Evolutionary conservation across 345 rosid species (phyloP).

Genomic region (Lepidium didymum): DNA sequence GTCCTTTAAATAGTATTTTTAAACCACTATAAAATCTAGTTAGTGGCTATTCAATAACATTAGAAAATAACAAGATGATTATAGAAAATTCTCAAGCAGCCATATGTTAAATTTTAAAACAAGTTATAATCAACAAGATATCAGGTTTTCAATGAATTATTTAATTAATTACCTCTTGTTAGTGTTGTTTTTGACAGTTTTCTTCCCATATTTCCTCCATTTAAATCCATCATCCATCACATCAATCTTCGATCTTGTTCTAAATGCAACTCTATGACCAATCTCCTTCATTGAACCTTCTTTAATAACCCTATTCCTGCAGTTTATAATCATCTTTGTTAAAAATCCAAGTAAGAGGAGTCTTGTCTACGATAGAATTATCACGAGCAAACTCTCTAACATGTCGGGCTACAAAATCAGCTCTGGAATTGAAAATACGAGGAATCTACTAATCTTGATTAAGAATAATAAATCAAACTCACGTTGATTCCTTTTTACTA

Average conservation of each 20-base stretch:
- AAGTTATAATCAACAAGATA: background rate
- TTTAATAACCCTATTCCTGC: slow-evolving; percentile 23
- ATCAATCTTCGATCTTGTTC: slow-evolving; percentile 71
- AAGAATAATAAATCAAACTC: slow-evolving; percentile 26
- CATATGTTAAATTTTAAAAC: background rate
- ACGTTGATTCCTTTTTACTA: slow-evolving; percentile 33
- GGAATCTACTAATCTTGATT: background rate
- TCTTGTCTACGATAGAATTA: too few relatives aligned
- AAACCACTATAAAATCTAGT: slow-evolving; percentile 5
- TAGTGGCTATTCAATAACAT: slow-evolving; percentile 14
- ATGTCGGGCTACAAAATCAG: too few relatives aligned
- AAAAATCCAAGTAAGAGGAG: too few relatives aligned
- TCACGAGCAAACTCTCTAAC: too few relatives aligned
- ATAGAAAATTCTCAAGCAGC: slow-evolving; percentile 1
- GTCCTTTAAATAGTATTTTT: slow-evolving; percentile 17
- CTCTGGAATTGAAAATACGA: too few relatives aligned
- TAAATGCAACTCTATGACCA: slow-evolving; percentile 64
- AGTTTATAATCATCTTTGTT: background rate
- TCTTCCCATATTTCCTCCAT: slow-evolving; percentile 96
- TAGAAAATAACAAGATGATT: background rate
- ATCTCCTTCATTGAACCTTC: slow-evolving; percentile 33
- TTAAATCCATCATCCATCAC: slow-evolving; percentile 88
- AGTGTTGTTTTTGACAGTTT: slow-evolving; percentile 75
- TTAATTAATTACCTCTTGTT: slow-evolving; percentile 60
- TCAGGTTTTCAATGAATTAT: background rate